phyloP scores from a whole-genome alignment of 2,329 filamentous ascomycete species.

The Zymoseptoria tritici region DNA sequence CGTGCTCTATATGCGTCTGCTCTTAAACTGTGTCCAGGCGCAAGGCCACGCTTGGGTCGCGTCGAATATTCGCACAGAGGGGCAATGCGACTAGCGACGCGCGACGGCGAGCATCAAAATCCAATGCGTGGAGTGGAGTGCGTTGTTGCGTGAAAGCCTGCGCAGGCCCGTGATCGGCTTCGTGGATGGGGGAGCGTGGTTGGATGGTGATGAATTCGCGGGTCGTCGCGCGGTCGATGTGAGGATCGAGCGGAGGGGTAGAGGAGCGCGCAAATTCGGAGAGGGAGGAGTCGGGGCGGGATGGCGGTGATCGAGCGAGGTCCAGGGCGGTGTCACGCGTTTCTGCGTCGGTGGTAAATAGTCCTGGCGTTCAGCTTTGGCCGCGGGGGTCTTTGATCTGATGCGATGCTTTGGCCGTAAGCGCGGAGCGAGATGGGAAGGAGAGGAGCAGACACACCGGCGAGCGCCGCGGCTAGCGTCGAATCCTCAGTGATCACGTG shows the following conservation, averaged over 20 bases:
- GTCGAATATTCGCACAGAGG: conserved; percentile 8
- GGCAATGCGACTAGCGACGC: conserved; percentile 2
- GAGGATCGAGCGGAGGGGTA: neutral
- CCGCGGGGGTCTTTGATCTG: neutral
- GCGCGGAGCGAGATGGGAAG: neutral
- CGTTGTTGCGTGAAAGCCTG: neutral
- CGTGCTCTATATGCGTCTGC: conserved; percentile 5
- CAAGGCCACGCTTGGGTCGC: conserved; percentile 12
- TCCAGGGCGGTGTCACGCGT: neutral
- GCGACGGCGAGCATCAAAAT: conserved; percentile 8
- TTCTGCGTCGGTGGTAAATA: neutral
- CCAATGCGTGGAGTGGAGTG: conserved; percentile 1
- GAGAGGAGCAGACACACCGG: neutral
- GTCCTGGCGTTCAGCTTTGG: neutral
- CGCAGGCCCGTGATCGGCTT: neutral
- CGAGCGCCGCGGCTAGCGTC: neutral
- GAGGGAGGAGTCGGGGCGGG: neutral
- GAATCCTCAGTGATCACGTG: neutral
- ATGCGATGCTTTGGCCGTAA: neutral
- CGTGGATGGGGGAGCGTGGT: neutral
- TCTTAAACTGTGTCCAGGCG: conserved; percentile 8
- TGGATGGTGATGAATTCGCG: neutral
- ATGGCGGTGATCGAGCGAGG: neutral
- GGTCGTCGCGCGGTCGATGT: neutral
- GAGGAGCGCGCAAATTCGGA: neutral